phyloP scores from a whole-genome alignment of 768 basidiomycete genomes.

The Suillus subaureus region DNA sequence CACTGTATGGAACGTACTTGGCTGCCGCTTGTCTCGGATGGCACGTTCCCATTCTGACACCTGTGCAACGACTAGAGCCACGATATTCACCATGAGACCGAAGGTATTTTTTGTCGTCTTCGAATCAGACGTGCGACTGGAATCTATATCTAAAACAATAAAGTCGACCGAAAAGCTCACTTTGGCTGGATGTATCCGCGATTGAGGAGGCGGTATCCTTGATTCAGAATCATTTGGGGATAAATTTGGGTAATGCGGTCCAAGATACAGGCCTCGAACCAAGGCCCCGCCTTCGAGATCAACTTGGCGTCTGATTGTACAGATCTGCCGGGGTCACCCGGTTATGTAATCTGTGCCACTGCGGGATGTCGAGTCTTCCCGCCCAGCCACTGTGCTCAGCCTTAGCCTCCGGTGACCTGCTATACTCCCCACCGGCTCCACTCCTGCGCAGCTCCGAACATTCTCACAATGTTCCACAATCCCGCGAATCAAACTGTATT shows the following conservation, averaged over 20 bases:
- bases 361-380: not conserved
- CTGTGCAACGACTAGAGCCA: not conserved
- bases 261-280: not conserved
- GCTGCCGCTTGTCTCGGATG: not conserved
- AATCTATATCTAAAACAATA: not conserved
- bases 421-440: constrained; percentile 1
- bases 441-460: not conserved
- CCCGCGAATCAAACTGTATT: not conserved
- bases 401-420: not conserved
- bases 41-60: not conserved
- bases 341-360: not conserved
- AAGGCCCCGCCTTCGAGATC: constrained; percentile 3
- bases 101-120: not conserved
- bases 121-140: not conserved
- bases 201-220: not conserved
- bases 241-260: constrained; percentile 1
- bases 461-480: not conserved
- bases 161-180: not conserved
- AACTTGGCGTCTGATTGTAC: not conserved
- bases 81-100: not conserved
- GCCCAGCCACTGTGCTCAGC: constrained; percentile 5
- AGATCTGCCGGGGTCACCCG: constrained; percentile 1
- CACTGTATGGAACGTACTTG: not conserved
- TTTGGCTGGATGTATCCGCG: constrained; percentile 1
- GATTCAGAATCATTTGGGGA: not conserved